A percentile compares a stretch with the other conserved stretches of the same genome.
Conservation (phyloP, 2,329 filamentous ascomycete genomes). For the Purpureocillium lavendulum region DNA sequence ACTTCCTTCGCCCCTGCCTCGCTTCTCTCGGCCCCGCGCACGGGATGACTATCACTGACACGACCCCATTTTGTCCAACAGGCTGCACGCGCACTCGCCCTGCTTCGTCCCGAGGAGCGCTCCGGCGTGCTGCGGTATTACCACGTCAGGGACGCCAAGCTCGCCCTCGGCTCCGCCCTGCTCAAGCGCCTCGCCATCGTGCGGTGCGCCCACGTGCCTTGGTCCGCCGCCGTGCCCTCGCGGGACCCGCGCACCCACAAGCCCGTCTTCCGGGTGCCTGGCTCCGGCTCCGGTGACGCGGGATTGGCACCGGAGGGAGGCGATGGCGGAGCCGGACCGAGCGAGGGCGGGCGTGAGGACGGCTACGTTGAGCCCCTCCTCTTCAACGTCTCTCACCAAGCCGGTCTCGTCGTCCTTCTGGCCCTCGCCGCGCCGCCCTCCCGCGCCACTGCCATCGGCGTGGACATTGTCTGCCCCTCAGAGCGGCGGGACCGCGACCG, state of each 20-base stretch:
- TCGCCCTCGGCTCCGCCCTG: slow-evolving; percentile 63
- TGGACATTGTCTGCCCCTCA: slow-evolving; percentile 67
- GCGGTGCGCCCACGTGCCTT: slow-evolving; percentile 48
- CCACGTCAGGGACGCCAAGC: slow-evolving; percentile 64
- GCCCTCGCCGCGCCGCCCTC: slow-evolving; percentile 32
- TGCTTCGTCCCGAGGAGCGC: slow-evolving; percentile 48
- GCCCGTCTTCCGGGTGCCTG: slow-evolving; percentile 42
- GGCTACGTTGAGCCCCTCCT: slow-evolving; percentile 36
- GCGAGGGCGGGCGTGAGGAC: too few species aligned
- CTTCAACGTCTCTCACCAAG: slow-evolving; percentile 77
- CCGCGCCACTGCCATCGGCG: slow-evolving; percentile 46
- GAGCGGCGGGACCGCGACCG: slow-evolving; percentile 60
- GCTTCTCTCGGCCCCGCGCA: too few species aligned
- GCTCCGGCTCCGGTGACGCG: too few species aligned
- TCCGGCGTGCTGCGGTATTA: slow-evolving; percentile 51
- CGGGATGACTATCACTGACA: too few species aligned
- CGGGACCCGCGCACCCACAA: slow-evolving; percentile 44
- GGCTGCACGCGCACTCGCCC: slow-evolving; percentile 44
- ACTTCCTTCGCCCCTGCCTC: neutral
- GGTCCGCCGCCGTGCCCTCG: slow-evolving; percentile 48
- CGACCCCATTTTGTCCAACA: too few species aligned
- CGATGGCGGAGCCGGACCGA: too few species aligned
- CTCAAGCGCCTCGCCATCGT: slow-evolving; percentile 65
- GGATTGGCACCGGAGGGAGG: too few species aligned
- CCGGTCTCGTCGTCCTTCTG: slow-evolving; percentile 62